Evolutionary conservation across 2,329 filamentous ascomycete genomes (phyloP).

Genomic region (Aspergillus nomiae): DNA sequence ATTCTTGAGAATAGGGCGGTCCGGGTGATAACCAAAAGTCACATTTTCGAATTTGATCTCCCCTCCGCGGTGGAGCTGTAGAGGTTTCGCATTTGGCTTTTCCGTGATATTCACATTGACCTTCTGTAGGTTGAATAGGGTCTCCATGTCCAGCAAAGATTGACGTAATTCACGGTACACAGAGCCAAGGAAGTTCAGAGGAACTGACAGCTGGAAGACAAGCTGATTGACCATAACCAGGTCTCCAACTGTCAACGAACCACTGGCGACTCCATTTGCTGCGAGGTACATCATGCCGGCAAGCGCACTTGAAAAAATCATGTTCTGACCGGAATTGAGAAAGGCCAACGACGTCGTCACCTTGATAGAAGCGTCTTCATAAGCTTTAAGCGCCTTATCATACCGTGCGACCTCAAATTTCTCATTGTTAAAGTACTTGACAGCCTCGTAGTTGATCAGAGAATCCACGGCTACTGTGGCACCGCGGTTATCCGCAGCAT

Average conservation of each 20-base stretch:
- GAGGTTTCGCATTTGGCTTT: slow-evolving; percentile 68
- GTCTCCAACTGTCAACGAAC: slow-evolving; percentile 85
- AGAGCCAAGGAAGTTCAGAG: slow-evolving; percentile 95
- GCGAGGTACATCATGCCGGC: slow-evolving; percentile 99
- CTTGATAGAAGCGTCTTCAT: slow-evolving; percentile 95
- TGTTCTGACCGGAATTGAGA: slow-evolving; percentile 91
- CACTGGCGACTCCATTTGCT: slow-evolving; percentile 80
- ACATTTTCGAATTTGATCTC: slow-evolving; percentile 96
- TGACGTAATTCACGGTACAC: slow-evolving; percentile 95
- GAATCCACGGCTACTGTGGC: slow-evolving; percentile 96
- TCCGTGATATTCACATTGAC: slow-evolving; percentile 89
- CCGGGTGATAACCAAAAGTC: slow-evolving; percentile 84
- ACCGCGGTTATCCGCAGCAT: slow-evolving; percentile 92
- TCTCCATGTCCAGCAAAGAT: slow-evolving; percentile 97
- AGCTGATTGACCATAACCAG: slow-evolving; percentile 99
- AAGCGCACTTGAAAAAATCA: slow-evolving; percentile 93
- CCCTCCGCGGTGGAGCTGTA: slow-evolving; percentile 74
- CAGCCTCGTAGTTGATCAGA: slow-evolving; percentile 97
- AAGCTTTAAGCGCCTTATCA: slow-evolving; percentile 79
- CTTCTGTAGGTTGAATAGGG: slow-evolving; percentile 94
- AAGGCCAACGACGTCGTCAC: slow-evolving; percentile 91
- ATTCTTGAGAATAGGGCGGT: slow-evolving; percentile 83
- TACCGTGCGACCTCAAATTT: slow-evolving; percentile 90
- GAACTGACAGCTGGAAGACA: slow-evolving; percentile 95
- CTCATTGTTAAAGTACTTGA: slow-evolving; percentile 99